Evolutionary conservation across 2,329 filamentous ascomycete genomes (phyloP), one percentile per base, ranked within the genome.

Genomic region (Scytalidium lignicola): DNA sequence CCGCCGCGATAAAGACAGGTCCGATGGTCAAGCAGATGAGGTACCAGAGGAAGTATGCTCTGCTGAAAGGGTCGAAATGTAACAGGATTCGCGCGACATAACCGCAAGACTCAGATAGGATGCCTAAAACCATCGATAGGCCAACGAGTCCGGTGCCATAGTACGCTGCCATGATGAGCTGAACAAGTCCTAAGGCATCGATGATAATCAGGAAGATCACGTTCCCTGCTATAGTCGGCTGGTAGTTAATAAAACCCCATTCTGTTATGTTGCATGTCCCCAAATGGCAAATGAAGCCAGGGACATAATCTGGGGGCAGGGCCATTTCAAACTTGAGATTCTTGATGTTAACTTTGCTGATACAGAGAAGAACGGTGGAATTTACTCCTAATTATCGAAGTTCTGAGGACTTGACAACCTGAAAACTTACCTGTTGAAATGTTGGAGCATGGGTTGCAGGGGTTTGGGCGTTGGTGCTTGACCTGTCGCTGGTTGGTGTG

Each of bases 81-180:
- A 82, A 69, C 46, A 77, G 62, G 26, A 83, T 59, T 19, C 79
- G 71, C 2, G 76, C 78, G 10, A 71, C 66, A 56, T 83, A 83
- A 9, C 80, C 80, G 2, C 77, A 62, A 20, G 80, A 63, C 62
- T 85, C 81, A 7, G 20, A 20, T 5, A 21, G 8, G 5, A 22
- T 67, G 4, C 82, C 82, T 0, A 76, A 62, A 1, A 70, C 50
- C 67, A 85, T 74, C 44, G 73, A 71, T 10, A 74, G 53, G 50
- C 69, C 67, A 63, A 79, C 81, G 2, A 75, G 75, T 72, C 76
- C 80, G 52, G 78, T 78, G 50, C 70, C 70, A 61, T 74, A 76
- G 48, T 67, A 68, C 46, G 76, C 61, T 6, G 78, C 76, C 6
- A 79, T 63, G 1, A 63, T 65, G 20, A 78, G 44, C 44, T 82